Evolutionary conservation across 768 basidiomycete genomes (phyloP), one percentile per base, ranked within the genome.

Genomic region (Mycena leptocephala): DNA sequence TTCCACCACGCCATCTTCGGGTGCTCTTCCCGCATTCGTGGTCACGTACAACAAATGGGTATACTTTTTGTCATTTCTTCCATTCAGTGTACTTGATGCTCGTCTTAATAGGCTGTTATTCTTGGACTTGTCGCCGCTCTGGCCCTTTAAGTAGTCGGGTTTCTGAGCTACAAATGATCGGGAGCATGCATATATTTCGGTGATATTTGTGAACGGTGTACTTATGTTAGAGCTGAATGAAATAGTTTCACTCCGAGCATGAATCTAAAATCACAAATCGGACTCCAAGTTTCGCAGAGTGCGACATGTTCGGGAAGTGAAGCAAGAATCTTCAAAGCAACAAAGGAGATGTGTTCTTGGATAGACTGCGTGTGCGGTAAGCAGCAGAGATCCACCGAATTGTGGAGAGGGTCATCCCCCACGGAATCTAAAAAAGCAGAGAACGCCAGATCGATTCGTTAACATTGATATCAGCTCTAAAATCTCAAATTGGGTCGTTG

Each of bases 91-190:
- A 28, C 11, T 70, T 14, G 46, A 58, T 46, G 56, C 68, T 46
- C 56, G 30, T 70, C 26, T 69, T 41, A 70, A 59, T 70, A 70
- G 68, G 55, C 56, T 70, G 59, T 70, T 2, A 24, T 59, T 56
- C 55, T 68, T 68, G 66, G 66, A 68, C 35, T 68, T 56, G 66
- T 56, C 66, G 66, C 66, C 53, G 68, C 68, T 41, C 68, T 70
- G 68, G 53, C 53, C 51, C 48, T 53, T 39, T 66, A 51, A 67
- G 41, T 14, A 63, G 62, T 41, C 37, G 16, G 59, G n/a, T 37
- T 56, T 39, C 59, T 61, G 59, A 61, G n/a, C 61, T 62, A 39
- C 61, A 41, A 62, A 65, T 65, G 63, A 65, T 64, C 9, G 20
- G 39, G 59, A 39, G 43, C 18, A 22, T 64, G 62, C 41, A 43